Evolutionary conservation across 2,329 filamentous ascomycete species (phyloP).

Genomic region (Calonectria honghensis): DNA sequence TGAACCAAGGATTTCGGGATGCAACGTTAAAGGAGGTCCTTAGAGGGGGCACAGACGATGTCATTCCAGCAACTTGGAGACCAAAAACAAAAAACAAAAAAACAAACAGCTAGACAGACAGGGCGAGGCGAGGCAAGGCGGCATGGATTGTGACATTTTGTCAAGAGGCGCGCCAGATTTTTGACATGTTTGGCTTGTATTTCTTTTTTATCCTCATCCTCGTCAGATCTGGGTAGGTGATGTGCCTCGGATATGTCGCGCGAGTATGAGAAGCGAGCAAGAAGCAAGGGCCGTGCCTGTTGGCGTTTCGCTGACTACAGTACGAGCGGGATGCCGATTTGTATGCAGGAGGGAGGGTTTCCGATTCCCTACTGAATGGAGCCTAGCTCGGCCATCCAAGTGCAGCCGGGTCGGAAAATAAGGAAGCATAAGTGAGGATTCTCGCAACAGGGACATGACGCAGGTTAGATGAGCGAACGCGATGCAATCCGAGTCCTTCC

Average conservation of each 20-base stretch:
- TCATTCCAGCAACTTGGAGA: constrained; percentile 30
- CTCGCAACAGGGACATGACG: not conserved
- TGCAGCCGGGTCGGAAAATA: constrained; percentile 35
- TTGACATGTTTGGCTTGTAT: not conserved
- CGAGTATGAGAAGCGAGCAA: not conserved
- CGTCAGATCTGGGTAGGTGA: constrained; percentile 1
- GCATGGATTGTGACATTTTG: constrained; percentile 2
- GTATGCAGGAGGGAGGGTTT: constrained; percentile 18
- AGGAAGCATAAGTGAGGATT: constrained; percentile 20
- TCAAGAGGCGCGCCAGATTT: not conserved
- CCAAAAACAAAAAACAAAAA: not conserved
- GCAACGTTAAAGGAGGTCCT: constrained; percentile 27
- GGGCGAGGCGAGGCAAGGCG: not conserved
- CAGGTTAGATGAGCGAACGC: not conserved
- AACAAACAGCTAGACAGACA: not conserved
- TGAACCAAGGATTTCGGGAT: constrained; percentile 25
- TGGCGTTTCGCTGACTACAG: constrained; percentile 19
- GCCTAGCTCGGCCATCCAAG: constrained; percentile 25
- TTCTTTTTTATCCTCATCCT: not conserved
- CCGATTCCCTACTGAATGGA: constrained; percentile 31
- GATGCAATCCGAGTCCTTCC: not conserved
- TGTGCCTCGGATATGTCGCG: constrained; percentile 13
- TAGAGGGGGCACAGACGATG: constrained; percentile 35
- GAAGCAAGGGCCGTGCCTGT: constrained; percentile 17
- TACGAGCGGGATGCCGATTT: constrained; percentile 19